Conservation (phyloP, 176 grass and related monocot genomes). For the Zea luxurians region DNA sequence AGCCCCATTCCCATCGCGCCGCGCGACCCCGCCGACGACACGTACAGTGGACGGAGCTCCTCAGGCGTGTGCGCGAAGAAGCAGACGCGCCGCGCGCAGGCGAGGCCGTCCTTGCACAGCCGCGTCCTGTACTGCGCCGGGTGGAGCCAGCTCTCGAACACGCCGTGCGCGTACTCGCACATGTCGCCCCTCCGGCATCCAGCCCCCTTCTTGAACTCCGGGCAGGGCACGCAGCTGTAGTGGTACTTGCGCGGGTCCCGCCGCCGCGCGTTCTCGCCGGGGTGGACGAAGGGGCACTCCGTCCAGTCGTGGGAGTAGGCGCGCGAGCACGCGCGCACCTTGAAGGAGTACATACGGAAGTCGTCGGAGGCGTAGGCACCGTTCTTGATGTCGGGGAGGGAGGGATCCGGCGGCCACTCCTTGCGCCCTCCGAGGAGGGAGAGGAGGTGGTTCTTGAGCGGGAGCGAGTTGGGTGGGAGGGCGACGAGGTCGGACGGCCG, state of each 20-base stretch:
- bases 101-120: conserved; percentile 72
- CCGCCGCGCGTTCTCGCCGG: conserved; percentile 30
- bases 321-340: no score
- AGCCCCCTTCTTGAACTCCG: conserved; percentile 72
- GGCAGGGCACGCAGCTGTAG: conserved; percentile 81
- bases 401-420: conserved; percentile 48
- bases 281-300: no score
- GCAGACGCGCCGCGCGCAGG: conserved; percentile 69
- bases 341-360: no score
- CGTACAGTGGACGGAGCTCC: conserved; percentile 62
- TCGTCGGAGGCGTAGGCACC: no score
- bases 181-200: conserved; percentile 62
- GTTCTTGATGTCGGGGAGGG: no score
- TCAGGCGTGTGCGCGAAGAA: conserved; percentile 40
- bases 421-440: conserved; percentile 55
- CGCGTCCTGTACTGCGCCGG: conserved; percentile 81
- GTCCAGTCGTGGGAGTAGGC: no score
- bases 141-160: conserved; percentile 93
- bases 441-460: conserved; percentile 45
- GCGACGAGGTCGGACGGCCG: conserved; percentile 52
- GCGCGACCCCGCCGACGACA: conserved; percentile 44
- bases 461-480: conserved; percentile 30
- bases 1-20: conserved; percentile 59
- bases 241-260: conserved; percentile 76
- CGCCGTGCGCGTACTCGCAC: conserved; percentile 91